Base-by-base conservation (phyloP, 2,329 filamentous ascomycete genomes). In the Colletotrichum tanaceti region DNA sequence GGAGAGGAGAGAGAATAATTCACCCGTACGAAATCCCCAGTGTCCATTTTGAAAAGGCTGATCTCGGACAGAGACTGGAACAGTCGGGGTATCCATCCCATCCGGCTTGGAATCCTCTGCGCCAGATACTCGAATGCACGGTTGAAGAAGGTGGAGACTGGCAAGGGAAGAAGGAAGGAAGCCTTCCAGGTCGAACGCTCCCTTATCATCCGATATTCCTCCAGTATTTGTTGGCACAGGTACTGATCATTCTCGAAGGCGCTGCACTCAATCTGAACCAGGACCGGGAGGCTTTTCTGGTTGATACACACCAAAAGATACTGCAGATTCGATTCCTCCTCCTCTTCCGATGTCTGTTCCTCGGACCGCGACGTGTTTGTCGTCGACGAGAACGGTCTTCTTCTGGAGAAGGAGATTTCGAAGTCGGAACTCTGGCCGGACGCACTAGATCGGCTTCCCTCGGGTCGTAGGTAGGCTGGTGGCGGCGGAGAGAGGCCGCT, bases 271-370 rank as follows among this genome's bases (percentile, higher is more conserved):
- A 65, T 54, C 4, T 61, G 63, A 1, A 43, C 24, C 0, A 65
- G n/a, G 0, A 47, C 47, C 16, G 63, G 54, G 0, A 60, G 49
- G 0, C 28, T 47, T 4, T 65, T 65, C 11, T 39, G 28, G 24
- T 65, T 65, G 1, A 65, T n/a, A 32, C 63, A 65, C 6, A 61
- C 5, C 46, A 65, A 38, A 13, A 65, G 38, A 24, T 47, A 65
- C 13, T 65, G 63, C 5, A 32, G 3, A 1, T 0, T 28, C 0
- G 18, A 0, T 28, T 13, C 38, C 24, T 46, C 38, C 39, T 46
- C 46, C 18, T 4, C 57, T 53, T 11, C 7, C 0, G 20, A 10
- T 0, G 32, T 13, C 11, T 5, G 24, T 13, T 63, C 7, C 22
- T 50, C 60, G 6, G 5, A 50, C 24, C 35, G 10, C 5, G 20